These are phyloP conservation scores for Colletotrichum eremochloae DNA, from an alignment of 2,329 filamentous ascomycete genomes.

Conservation along the genomic window DNA sequence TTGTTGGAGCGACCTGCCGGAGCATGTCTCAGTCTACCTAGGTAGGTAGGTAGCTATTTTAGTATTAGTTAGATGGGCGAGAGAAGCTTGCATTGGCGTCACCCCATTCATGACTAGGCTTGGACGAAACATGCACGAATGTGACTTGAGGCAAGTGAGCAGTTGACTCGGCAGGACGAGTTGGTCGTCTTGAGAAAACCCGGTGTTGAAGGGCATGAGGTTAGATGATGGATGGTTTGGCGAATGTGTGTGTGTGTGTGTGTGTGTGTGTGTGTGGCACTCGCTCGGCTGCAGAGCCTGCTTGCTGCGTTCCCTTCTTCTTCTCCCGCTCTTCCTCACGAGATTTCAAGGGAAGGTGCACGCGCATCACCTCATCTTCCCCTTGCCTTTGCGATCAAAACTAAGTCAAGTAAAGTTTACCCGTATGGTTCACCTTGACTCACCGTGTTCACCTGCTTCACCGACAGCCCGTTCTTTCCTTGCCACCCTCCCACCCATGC, in stretches of 20 bases:
- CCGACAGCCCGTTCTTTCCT: neutral
- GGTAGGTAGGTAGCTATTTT: constrained; percentile 1
- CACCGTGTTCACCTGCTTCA: neutral
- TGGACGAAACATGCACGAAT: constrained; percentile 22
- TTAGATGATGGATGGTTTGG: neutral
- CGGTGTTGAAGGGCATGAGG: neutral
- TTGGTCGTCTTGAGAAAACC: neutral
- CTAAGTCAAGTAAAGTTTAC: neutral
- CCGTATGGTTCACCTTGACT: neutral
- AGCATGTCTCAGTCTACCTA: constrained; percentile 21
- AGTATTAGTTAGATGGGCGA: constrained; percentile 9
- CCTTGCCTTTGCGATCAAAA: neutral
- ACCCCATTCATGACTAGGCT: constrained; percentile 2
- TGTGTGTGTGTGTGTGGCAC: too few relatives aligned
- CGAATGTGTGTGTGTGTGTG: neutral
- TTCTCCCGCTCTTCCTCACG: too few relatives aligned
- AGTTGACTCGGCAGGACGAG: constrained; percentile 10
- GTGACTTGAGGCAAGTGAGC: constrained; percentile 28
- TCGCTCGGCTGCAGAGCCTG: too few relatives aligned
- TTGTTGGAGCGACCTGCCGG: constrained; percentile 23
- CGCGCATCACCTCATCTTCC: neutral
- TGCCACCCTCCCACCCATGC: neutral
- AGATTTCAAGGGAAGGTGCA: neutral
- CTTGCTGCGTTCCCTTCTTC: too few relatives aligned
- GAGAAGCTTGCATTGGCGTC: constrained; percentile 22